These are phyloP conservation scores for Boletus pseudo-olivaceus DNA, from an alignment of 768 basidiomycete genomes.

Conservation along the genomic window DNA sequence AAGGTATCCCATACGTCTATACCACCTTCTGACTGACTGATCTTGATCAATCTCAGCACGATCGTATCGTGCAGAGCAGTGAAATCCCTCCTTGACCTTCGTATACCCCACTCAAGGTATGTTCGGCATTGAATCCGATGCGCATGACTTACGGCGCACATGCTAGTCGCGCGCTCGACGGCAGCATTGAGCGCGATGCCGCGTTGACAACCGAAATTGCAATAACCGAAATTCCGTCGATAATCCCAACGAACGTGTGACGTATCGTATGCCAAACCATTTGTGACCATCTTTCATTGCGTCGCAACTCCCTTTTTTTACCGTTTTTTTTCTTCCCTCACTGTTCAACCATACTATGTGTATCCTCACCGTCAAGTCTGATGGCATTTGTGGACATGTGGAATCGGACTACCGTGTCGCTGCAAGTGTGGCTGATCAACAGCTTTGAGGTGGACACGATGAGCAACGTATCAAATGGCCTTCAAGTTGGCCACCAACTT, in stretches of 20 bases:
- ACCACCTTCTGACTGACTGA: no score
- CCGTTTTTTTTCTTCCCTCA: neutral
- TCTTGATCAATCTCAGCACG: neutral
- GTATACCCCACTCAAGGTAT: neutral
- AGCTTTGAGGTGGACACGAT: neutral
- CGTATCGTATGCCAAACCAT: no score
- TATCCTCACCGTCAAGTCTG: neutral
- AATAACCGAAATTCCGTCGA: neutral
- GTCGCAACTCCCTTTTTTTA: neutral
- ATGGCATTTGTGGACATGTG: neutral
- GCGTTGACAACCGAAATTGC: neutral
- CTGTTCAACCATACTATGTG: neutral
- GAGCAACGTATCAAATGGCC: neutral
- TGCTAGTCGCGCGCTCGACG: neutral
- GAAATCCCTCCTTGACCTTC: neutral
- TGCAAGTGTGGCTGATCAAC: neutral
- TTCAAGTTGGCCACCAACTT: neutral
- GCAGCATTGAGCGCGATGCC: neutral
- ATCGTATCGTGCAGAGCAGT: neutral
- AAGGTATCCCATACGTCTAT: neutral
- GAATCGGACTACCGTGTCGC: neutral
- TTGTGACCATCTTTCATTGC: neutral
- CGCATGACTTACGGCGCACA: neutral
- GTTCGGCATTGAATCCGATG: neutral
- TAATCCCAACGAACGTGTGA: neutral